Percentiles rank a stretch among this genome's conserved stretches.
Conservation (phyloP, 768 basidiomycete genomes). For the Russula griseocarnosa region DNA sequence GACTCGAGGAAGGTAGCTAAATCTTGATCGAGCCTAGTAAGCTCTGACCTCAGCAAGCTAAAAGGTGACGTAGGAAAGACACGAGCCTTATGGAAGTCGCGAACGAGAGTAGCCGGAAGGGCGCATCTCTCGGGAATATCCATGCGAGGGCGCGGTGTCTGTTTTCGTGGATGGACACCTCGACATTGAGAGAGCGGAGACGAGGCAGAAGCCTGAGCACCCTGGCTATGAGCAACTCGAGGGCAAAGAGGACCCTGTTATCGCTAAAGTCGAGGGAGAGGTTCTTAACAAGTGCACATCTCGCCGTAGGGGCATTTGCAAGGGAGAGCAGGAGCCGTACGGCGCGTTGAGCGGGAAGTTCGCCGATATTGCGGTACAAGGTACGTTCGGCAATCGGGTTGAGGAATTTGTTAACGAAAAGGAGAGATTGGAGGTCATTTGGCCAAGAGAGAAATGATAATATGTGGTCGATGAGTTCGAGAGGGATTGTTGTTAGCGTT, state of each 20-base stretch:
- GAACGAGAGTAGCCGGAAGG: conserved; percentile 45
- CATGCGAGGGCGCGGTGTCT: conserved; percentile 36
- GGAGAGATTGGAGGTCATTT: conserved; percentile 31
- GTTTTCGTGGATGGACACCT: conserved; percentile 35
- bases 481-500: conserved; percentile 31
- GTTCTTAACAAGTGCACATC: conserved; percentile 40
- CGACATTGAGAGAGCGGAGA: conserved; percentile 47
- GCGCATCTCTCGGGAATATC: conserved; percentile 44
- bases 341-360: conserved; percentile 34
- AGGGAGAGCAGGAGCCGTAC: conserved; percentile 43
- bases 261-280: conserved; percentile 45
- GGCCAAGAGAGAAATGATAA: conserved; percentile 31
- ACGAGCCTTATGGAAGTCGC: conserved; percentile 53
- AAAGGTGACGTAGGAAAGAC: background rate
- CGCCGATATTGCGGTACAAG: conserved; percentile 40
- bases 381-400: conserved; percentile 34
- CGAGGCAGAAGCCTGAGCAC: conserved; percentile 40
- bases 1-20: conserved; percentile 51
- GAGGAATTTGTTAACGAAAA: conserved; percentile 32
- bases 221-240: conserved; percentile 48
- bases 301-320: conserved; percentile 37
- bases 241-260: conserved; percentile 42
- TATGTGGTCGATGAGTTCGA: conserved; percentile 39
- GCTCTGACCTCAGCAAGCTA: background rate
- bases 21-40: conserved; percentile 32